phyloP scores from a whole-genome alignment of 1,284 basidiomycete species.

The Austroboletus niveus region DNA sequence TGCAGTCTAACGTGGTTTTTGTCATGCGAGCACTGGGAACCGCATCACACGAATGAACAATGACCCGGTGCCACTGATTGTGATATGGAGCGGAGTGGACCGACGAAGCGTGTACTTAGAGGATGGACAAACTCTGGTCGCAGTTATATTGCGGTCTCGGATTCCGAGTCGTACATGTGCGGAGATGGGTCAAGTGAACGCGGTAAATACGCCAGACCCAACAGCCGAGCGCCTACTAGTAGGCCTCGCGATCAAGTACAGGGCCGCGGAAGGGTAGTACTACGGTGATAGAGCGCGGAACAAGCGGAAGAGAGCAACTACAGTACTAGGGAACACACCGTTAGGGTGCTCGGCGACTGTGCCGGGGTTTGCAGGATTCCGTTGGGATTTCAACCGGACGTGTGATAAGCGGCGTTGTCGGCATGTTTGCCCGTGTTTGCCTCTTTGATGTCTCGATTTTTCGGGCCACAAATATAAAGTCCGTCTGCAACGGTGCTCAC shows the following conservation, averaged over 20 bases:
- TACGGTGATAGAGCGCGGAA: slow-evolving; percentile 23
- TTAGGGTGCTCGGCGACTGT: slow-evolving; percentile 12
- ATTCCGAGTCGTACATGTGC: not conserved
- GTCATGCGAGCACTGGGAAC: not conserved
- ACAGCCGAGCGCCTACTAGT: not conserved
- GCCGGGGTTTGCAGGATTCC: slow-evolving; percentile 24
- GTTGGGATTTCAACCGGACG: slow-evolving; percentile 25
- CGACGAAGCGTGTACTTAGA: too few relatives aligned
- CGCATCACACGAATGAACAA: not conserved
- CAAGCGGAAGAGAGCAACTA: not conserved
- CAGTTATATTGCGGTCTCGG: not conserved
- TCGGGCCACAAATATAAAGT: slow-evolving; percentile 34
- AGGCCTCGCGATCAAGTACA: not conserved
- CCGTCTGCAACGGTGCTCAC: slow-evolving; percentile 25
- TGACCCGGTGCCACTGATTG: not conserved
- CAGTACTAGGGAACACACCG: slow-evolving; percentile 1
- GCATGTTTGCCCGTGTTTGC: slow-evolving; percentile 29
- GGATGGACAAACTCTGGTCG: not conserved
- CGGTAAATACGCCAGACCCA: slow-evolving; percentile 13
- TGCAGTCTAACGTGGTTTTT: slow-evolving; percentile 1
- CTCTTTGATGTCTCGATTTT: slow-evolving; percentile 30
- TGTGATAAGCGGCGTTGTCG: slow-evolving; percentile 16
- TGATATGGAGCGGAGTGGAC: too few relatives aligned
- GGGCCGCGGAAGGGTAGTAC: not conserved
- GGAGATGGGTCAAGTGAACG: slow-evolving; percentile 3